Conservation (phyloP, 1,284 basidiomycete species). For the Puccinia sorghi region DNA sequence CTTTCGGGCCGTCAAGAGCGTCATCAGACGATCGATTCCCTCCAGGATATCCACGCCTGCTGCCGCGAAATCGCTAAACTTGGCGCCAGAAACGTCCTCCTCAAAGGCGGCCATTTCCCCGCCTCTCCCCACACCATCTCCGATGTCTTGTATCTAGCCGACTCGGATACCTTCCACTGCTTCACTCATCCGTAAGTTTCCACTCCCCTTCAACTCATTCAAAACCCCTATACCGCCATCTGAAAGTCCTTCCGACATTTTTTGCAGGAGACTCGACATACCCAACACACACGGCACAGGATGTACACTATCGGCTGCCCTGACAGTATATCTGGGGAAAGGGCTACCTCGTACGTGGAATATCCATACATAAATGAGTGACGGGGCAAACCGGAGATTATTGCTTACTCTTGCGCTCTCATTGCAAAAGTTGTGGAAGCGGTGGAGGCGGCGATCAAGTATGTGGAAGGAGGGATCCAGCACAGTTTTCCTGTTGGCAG, state of each 20-base stretch:
- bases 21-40: conserved; percentile 60
- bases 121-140: conserved; percentile 57
- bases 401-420: neutral
- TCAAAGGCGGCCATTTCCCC: conserved; percentile 84
- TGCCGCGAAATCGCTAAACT: conserved; percentile 64
- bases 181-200: conserved; percentile 52
- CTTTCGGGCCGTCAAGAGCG: conserved; percentile 61
- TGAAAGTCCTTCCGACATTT: no score
- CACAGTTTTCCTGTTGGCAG: conserved; percentile 70
- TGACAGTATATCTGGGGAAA: conserved; percentile 69
- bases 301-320: conserved; percentile 82
- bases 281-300: conserved; percentile 88
- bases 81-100: conserved; percentile 67
- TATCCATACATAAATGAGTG: no score
- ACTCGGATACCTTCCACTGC: conserved; percentile 59
- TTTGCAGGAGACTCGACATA: conserved; percentile 60
- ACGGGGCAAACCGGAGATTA: no score
- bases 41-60: conserved; percentile 69
- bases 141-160: conserved; percentile 61
- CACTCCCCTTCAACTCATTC: no score
- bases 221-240: no score
- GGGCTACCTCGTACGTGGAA: conserved; percentile 62
- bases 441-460: conserved; percentile 66
- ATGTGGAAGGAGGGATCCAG: conserved; percentile 75
- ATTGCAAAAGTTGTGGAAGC: conserved; percentile 61